Conservation (phyloP, 2,329 filamentous ascomycete species). For the Aspergillus ustus region DNA sequence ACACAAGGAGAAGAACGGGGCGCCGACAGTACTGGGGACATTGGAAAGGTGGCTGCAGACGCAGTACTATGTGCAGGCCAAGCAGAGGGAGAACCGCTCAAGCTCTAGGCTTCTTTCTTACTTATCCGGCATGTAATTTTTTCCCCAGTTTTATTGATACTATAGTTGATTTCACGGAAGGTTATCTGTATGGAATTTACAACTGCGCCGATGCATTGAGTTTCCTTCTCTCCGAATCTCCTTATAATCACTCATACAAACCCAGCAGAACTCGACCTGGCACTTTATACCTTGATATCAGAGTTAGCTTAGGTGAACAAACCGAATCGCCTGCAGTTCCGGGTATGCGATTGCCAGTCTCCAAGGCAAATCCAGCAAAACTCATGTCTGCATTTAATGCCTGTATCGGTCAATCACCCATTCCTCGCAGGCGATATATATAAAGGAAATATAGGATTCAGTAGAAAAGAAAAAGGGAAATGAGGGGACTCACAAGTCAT, state of each 20-base stretch:
- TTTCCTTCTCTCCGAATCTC: slow-evolving; percentile 14
- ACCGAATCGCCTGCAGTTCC: slow-evolving; percentile 1
- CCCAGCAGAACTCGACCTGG: slow-evolving; percentile 15
- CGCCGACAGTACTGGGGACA: not conserved
- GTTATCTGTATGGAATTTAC: slow-evolving; percentile 20
- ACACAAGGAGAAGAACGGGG: not conserved
- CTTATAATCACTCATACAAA: slow-evolving; percentile 14
- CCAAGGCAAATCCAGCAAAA: slow-evolving; percentile 17
- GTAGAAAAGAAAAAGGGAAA: not conserved
- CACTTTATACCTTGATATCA: slow-evolving; percentile 19
- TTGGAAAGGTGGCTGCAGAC: not conserved
- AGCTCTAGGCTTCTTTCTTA: not conserved
- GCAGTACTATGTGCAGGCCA: not conserved
- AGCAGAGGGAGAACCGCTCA: not conserved
- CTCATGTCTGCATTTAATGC: slow-evolving; percentile 17
- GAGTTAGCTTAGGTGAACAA: not conserved
- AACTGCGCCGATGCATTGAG: slow-evolving; percentile 13
- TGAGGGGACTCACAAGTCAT: slow-evolving; percentile 15
- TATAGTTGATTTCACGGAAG: slow-evolving; percentile 8
- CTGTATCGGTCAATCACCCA: slow-evolving; percentile 14
- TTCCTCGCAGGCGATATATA: not conserved
- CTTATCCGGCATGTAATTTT: not conserved
- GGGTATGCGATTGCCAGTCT: slow-evolving; percentile 12
- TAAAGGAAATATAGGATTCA: not conserved
- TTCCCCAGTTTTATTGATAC: not conserved